phyloP scores from a whole-genome alignment of 2,329 filamentous ascomycete species.

The Curvularia spicifera region DNA sequence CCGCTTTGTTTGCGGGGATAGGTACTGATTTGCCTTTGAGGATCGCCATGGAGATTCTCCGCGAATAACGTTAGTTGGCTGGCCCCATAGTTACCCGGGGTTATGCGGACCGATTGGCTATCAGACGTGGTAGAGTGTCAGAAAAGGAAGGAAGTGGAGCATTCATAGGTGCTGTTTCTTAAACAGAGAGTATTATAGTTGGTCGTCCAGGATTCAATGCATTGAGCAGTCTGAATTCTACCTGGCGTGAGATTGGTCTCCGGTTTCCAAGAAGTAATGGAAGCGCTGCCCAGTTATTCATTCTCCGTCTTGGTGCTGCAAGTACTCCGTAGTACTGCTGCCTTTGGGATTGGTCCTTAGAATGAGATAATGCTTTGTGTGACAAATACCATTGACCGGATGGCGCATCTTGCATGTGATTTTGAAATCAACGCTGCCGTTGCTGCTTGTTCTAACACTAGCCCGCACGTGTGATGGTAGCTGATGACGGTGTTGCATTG shows the following conservation, averaged over 20 bases:
- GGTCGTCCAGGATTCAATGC: neutral
- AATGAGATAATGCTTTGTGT: neutral
- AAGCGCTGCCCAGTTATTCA: neutral
- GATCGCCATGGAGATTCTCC: constrained; percentile 18
- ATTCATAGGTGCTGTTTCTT: neutral
- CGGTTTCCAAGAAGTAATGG: neutral
- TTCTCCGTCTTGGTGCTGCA: neutral
- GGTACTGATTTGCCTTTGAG: neutral
- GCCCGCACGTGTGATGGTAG: neutral
- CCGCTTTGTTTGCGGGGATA: neutral
- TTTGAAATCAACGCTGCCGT: neutral
- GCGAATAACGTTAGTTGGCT: neutral
- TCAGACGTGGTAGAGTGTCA: neutral
- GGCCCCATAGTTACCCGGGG: neutral
- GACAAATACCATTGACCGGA: neutral
- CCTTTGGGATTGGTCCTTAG: neutral
- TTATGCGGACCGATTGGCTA: neutral
- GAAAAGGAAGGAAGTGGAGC: neutral
- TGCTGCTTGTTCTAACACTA: neutral
- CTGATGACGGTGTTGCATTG: neutral
- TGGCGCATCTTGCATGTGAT: neutral
- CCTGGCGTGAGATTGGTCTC: neutral
- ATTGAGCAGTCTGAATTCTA: neutral
- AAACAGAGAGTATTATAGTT: neutral
- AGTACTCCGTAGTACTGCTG: neutral